These are phyloP conservation scores for Candida coquimbonensis DNA, from an alignment of 805 yeast species.

Conservation along the genomic window DNA sequence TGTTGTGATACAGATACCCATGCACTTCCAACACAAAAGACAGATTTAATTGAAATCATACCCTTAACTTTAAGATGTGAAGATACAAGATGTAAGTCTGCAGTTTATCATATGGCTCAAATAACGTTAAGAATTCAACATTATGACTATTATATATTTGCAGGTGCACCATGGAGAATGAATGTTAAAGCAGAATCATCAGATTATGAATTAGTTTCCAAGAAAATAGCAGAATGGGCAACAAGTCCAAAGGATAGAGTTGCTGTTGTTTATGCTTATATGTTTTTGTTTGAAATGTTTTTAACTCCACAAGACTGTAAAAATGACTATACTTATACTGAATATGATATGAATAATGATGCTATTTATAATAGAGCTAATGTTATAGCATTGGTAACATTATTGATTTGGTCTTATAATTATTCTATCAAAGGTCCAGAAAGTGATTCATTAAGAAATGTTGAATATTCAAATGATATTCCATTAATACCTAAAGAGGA, in stretches of 20 bases:
- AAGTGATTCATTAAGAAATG: constrained; percentile 22
- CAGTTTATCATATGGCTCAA: constrained; percentile 69
- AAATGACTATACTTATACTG: constrained; percentile 33
- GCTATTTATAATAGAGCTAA: constrained; percentile 35
- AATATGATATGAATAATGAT: constrained; percentile 46
- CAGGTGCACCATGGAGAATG: constrained; percentile 81
- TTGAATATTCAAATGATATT: constrained; percentile 13
- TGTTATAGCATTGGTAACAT: constrained; percentile 25
- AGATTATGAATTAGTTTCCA: constrained; percentile 42
- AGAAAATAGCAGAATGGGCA: constrained; percentile 48
- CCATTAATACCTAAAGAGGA: constrained; percentile 34
- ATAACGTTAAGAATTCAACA: constrained; percentile 65
- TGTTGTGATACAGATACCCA: constrained; percentile 22
- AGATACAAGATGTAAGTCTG: constrained; percentile 51
- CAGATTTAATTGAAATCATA: constrained; percentile 11
- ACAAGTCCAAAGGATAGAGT: constrained; percentile 40
- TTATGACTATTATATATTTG: constrained; percentile 69
- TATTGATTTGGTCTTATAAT: constrained; percentile 45
- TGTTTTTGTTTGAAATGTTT: constrained; percentile 56
- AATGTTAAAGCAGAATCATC: constrained; percentile 50
- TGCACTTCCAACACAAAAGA: constrained; percentile 17
- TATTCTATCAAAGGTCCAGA: constrained; percentile 44
- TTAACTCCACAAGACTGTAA: constrained; percentile 42
- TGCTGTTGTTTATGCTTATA: constrained; percentile 53
- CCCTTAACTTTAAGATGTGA: constrained; percentile 20